These are phyloP conservation scores for Annulohypoxylon bovei DNA, from an alignment of 495 filamentous ascomycete species.

Conservation along the genomic window DNA sequence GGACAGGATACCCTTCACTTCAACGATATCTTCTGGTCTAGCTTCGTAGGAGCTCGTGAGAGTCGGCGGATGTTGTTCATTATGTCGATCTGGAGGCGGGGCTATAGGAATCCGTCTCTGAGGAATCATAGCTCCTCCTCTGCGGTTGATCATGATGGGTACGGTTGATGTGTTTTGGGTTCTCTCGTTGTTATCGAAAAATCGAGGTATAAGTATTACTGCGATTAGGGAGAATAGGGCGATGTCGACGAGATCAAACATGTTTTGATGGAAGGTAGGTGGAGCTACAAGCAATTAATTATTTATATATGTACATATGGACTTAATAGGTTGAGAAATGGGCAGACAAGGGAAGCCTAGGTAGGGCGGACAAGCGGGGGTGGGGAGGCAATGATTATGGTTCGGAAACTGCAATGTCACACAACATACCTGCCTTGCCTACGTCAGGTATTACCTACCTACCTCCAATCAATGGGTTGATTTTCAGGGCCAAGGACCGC, in stretches of 20 bases:
- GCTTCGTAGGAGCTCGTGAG: conserved; percentile 40
- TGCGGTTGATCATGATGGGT: conserved; percentile 32
- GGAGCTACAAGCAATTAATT: neutral
- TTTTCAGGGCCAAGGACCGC: neutral
- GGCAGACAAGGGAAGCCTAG: neutral
- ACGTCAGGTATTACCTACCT: neutral
- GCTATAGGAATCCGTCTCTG: conserved; percentile 15
- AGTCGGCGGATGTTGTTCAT: conserved; percentile 16
- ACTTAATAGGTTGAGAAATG: neutral
- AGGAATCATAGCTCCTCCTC: conserved; percentile 32
- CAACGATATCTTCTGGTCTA: conserved; percentile 55
- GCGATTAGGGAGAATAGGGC: conserved; percentile 6
- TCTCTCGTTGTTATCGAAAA: neutral
- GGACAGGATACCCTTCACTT: conserved; percentile 56
- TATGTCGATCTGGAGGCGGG: conserved; percentile 2
- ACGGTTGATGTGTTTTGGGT: neutral
- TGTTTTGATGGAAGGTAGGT: conserved; percentile 2
- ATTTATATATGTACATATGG: too few relatives aligned
- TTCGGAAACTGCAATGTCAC: neutral
- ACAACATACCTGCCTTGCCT: neutral
- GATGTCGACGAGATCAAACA: conserved; percentile 10
- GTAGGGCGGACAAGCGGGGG: conserved; percentile 1
- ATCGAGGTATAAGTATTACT: conserved; percentile 7
- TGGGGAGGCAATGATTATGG: neutral
- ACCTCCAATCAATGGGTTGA: neutral